A percentile compares a stretch with the other conserved stretches of the same genome.
phyloP scores from a whole-genome alignment of 2,329 filamentous ascomycete species.

The Cytospora piceae region DNA sequence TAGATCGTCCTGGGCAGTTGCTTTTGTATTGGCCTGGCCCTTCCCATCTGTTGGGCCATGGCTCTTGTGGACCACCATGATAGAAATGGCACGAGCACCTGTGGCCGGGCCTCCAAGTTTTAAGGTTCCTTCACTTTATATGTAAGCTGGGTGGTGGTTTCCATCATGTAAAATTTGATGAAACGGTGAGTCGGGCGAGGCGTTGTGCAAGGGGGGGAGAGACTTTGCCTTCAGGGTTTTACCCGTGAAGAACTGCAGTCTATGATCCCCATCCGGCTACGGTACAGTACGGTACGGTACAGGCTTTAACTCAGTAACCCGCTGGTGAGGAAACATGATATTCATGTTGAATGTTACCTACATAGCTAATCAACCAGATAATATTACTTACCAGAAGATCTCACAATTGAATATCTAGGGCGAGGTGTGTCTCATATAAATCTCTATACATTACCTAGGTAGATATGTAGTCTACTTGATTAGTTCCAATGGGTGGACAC shows the following conservation, averaged over 20 bases:
- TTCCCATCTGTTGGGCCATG: neutral
- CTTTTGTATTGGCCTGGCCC: neutral
- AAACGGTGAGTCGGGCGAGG: neutral
- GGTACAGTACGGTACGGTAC: neutral
- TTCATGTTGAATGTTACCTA: no score
- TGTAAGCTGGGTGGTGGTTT: neutral
- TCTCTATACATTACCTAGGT: no score
- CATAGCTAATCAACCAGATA: no score
- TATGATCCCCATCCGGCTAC: no score
- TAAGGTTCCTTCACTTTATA: neutral
- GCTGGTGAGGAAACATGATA: no score
- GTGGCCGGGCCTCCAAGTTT: neutral
- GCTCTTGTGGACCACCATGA: conserved; percentile 4
- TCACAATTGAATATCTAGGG: no score
- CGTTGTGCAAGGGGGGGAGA: neutral
- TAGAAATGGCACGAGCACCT: neutral
- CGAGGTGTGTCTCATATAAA: no score
- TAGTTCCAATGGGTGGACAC: no score
- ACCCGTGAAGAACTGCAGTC: neutral
- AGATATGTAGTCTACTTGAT: no score
- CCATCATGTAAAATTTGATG: neutral
- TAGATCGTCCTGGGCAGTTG: conserved; percentile 49
- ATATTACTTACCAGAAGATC: no score
- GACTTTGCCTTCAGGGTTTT: neutral
- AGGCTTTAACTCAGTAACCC: neutral